A percentile compares a stretch with the other conserved stretches of the same genome.
These are phyloP conservation scores for Diaporthe ilicicola DNA, from an alignment of 2,329 filamentous ascomycete species.

Conservation along the genomic window DNA sequence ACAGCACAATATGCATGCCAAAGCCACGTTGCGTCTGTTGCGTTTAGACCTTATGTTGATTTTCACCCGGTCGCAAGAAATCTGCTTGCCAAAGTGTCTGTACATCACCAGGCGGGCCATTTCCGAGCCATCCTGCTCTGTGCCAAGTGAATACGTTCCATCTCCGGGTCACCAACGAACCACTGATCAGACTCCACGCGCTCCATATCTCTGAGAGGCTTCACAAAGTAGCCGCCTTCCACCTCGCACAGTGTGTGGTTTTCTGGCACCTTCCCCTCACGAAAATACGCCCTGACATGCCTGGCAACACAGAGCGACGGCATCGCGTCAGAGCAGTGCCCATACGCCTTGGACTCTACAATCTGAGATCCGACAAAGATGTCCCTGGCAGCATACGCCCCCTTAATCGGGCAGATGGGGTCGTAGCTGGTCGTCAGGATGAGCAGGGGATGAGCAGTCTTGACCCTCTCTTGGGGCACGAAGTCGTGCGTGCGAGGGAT, in stretches of 20 bases:
- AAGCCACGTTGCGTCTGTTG: too few relatives aligned
- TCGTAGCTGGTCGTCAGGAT: conserved; percentile 64
- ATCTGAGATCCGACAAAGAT: conserved; percentile 49
- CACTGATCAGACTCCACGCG: too few relatives aligned
- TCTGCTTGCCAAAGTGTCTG: background rate
- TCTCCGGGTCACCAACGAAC: background rate
- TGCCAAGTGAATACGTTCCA: background rate
- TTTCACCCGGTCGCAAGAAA: too few relatives aligned
- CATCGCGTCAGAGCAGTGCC: conserved; percentile 49
- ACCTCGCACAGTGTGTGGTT: conserved; percentile 46
- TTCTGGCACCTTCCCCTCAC: conserved; percentile 47
- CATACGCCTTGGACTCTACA: conserved; percentile 52
- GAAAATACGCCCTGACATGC: conserved; percentile 47
- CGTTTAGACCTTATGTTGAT: too few relatives aligned
- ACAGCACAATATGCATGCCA: too few relatives aligned
- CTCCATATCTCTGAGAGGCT: conserved; percentile 34
- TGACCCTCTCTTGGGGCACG: conserved; percentile 39
- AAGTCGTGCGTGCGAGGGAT: conserved; percentile 41
- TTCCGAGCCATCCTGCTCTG: background rate
- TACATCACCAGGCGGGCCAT: background rate
- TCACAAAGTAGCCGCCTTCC: conserved; percentile 48
- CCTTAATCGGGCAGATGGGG: conserved; percentile 60
- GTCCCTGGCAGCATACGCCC: conserved; percentile 45
- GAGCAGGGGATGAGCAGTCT: conserved; percentile 59
- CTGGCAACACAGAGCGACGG: conserved; percentile 47